phyloP scores from a whole-genome alignment of 2,329 filamentous ascomycete species.

The Microsporum audouinii region DNA sequence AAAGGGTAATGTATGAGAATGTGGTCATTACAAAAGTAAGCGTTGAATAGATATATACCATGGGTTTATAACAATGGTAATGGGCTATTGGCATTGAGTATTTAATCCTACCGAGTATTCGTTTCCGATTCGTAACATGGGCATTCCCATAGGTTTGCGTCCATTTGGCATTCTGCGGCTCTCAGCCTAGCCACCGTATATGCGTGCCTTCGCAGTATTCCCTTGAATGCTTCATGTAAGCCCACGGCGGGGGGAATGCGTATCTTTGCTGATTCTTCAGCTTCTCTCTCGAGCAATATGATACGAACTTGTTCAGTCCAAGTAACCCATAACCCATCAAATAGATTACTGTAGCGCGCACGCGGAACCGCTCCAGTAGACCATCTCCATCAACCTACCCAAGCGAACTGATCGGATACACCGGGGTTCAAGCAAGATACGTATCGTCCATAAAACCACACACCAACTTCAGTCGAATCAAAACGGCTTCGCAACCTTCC shows the following conservation, averaged over 20 bases:
- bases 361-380: background rate
- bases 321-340: background rate
- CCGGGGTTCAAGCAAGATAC: background rate
- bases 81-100: background rate
- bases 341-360: background rate
- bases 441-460: background rate
- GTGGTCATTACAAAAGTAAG: background rate
- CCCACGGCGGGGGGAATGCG: background rate
- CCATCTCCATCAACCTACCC: background rate
- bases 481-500: slow-evolving; percentile 91
- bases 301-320: background rate
- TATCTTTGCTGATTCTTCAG: background rate
- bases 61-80: background rate
- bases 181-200: background rate
- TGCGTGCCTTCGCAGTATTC: background rate
- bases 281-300: background rate
- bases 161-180: background rate
- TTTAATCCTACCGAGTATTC: too few relatives aligned
- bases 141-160: background rate
- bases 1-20: background rate
- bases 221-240: background rate
- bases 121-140: background rate
- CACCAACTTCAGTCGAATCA: slow-evolving; percentile 35
- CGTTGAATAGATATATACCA: background rate
- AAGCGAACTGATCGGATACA: background rate